Evolutionary conservation across 1,284 basidiomycete genomes (phyloP), one percentile per base, ranked within the genome.

Genomic region (Neolentinus lepideus): DNA sequence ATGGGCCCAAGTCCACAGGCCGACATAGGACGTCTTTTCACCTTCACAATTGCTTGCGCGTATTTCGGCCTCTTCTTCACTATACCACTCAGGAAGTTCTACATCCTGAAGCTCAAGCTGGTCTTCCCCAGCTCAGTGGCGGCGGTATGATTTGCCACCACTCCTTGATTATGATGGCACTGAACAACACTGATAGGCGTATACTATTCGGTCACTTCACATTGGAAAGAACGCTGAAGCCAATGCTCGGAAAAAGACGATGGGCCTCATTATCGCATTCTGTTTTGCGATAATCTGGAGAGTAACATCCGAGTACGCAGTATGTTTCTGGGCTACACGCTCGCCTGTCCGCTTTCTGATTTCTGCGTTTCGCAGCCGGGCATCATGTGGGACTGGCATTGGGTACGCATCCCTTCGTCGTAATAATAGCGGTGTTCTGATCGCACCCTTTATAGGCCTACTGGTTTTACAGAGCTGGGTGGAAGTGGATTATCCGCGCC

Each of bases 51-150:
- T 33, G 77, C 75, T 60, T 75, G 79, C 54, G 81, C 79, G 22
- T 88, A 83, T 71, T 50, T 50, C 61, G 84, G 84, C 47, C 75
- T 84, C 14, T 83, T 85, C 69, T 86, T 87, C 67, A 82, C 83
- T 59, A 81, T 85, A 57, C 83, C 83, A 0, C 69, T 84, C 27
- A 75, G 82, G 58, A 80, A 79, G 62, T 85, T 82, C 67, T 88
- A 82, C 68, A 84, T 88, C 61, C 71, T 87, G 54, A 78, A 81
- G 65, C 81, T 84, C 65, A 85, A 85, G 65, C 69, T 85, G 27
- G 80, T 81, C 33, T 88, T 88, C 74, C 85, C 84, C 1, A 83
- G 83, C 1, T 81, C 81, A 14, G 81, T 85, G 54, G 87, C 86
- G 11, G 85, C 84, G 33, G 85, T 84, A 19, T 26, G 47, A 4